A percentile compares a stretch with the other conserved stretches of the same genome.
Evolutionary conservation across 2,329 filamentous ascomycete genomes (phyloP).

Genomic region (Colletotrichum tofieldiae): DNA sequence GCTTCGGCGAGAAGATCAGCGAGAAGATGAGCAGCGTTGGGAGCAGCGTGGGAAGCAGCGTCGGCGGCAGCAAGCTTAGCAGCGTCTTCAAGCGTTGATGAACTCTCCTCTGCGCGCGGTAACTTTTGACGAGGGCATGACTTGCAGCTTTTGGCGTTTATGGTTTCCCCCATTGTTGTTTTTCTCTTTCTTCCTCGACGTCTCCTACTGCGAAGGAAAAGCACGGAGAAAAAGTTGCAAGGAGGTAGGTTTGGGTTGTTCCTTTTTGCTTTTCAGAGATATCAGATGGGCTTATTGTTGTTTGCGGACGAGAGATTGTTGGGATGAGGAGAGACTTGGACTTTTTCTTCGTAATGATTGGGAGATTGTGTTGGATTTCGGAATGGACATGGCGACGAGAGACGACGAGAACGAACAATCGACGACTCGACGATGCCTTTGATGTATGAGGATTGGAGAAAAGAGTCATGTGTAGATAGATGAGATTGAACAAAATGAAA

Average conservation of each 20-base stretch:
- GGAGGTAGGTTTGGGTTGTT: constrained; percentile 22
- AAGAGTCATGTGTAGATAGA: constrained; percentile 27
- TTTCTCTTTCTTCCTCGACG: not conserved
- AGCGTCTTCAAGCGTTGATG: constrained; percentile 34
- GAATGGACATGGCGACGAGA: constrained; percentile 1
- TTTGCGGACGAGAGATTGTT: not conserved
- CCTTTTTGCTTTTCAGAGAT: constrained; percentile 7
- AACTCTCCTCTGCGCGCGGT: not conserved
- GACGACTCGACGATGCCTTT: constrained; percentile 6
- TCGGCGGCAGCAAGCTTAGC: constrained; percentile 37
- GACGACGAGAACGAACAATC: not conserved
- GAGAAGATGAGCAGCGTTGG: constrained; percentile 67
- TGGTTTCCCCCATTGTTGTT: not conserved
- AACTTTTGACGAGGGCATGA: constrained; percentile 1
- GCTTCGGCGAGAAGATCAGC: constrained; percentile 62
- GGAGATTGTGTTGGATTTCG: not conserved
- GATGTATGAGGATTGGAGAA: constrained; percentile 5
- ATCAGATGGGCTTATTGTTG: constrained; percentile 8
- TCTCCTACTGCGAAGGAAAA: not conserved
- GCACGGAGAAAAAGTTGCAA: constrained; percentile 8
- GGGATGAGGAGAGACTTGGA: not conserved
- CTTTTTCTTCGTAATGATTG: constrained; percentile 10
- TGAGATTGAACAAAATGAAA: not conserved
- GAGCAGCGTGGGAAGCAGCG: constrained; percentile 57
- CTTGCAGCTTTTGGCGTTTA: constrained; percentile 38